Evolutionary conservation across 2,329 filamentous ascomycete species (phyloP).

Genomic region (Plenodomus biglobosus): DNA sequence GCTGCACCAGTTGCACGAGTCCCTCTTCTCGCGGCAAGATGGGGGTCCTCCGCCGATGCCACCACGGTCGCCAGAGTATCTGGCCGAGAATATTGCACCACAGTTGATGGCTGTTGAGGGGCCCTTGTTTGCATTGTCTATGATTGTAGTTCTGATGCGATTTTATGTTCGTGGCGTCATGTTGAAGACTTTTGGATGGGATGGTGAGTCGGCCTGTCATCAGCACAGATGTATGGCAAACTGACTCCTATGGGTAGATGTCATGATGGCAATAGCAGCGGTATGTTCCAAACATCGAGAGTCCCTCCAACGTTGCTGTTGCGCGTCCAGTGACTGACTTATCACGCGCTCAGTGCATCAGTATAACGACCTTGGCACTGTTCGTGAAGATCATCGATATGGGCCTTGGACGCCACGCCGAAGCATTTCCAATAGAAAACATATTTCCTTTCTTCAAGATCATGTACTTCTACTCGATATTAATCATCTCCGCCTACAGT

Average conservation of each 20-base stretch:
- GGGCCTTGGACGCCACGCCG: slow-evolving; percentile 52
- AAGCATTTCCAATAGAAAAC: slow-evolving; percentile 36
- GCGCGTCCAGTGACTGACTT: no score
- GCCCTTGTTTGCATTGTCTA: slow-evolving; percentile 41
- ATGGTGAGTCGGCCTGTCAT: slow-evolving; percentile 7
- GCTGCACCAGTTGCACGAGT: slow-evolving; percentile 3
- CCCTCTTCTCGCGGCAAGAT: slow-evolving; percentile 11
- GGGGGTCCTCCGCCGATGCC: slow-evolving; percentile 9
- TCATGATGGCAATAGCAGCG: slow-evolving; percentile 41
- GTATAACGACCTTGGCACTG: slow-evolving; percentile 15
- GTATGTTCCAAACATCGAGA: slow-evolving; percentile 9
- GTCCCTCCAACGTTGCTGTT: no score
- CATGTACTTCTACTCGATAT: slow-evolving; percentile 50
- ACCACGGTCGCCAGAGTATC: slow-evolving; percentile 30
- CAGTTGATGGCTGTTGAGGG: slow-evolving; percentile 46
- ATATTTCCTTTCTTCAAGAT: slow-evolving; percentile 42
- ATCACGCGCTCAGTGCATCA: slow-evolving; percentile 10
- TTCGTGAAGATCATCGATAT: slow-evolving; percentile 31
- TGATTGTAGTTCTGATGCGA: slow-evolving; percentile 15
- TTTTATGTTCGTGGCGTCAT: slow-evolving; percentile 24
- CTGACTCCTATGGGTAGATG: slow-evolving; percentile 23
- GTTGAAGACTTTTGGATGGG: slow-evolving; percentile 25
- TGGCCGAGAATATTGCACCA: slow-evolving; percentile 41
- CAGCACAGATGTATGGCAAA: slow-evolving; percentile 1
- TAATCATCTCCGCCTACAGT: slow-evolving; percentile 50